Conservation (phyloP, 2,329 filamentous ascomycete species). For the Aphanocladium album region DNA sequence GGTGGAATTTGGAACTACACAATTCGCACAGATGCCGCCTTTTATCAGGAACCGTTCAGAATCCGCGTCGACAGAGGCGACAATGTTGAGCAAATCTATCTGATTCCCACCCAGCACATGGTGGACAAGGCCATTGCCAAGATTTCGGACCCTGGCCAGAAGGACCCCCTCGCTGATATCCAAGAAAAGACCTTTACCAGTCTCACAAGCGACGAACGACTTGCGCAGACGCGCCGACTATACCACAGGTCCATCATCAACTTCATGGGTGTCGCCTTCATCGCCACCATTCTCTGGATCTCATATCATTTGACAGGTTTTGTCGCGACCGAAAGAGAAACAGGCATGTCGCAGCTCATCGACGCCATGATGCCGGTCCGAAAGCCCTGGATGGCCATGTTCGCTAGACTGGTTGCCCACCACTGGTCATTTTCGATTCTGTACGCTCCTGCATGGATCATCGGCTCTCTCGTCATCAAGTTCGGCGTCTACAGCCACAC, state of each 20-base stretch:
- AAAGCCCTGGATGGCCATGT: slow-evolving; percentile 69
- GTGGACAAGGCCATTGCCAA: slow-evolving; percentile 68
- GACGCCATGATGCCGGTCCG: slow-evolving; percentile 86
- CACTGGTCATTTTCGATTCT: slow-evolving; percentile 76
- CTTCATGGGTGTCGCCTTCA: slow-evolving; percentile 72
- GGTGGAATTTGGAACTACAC: slow-evolving; percentile 80
- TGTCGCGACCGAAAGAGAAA: slow-evolving; percentile 78
- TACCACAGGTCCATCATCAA: slow-evolving; percentile 71
- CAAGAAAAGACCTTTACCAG: slow-evolving; percentile 75
- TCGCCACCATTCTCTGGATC: slow-evolving; percentile 74
- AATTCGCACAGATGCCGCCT: slow-evolving; percentile 66
- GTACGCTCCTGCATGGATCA: slow-evolving; percentile 78
- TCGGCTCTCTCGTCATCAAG: slow-evolving; percentile 62
- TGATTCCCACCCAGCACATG: slow-evolving; percentile 72
- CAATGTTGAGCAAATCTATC: slow-evolving; percentile 74
- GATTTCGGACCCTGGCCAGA: slow-evolving; percentile 39
- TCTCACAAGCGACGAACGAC: slow-evolving; percentile 61
- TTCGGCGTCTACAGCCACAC: slow-evolving; percentile 61
- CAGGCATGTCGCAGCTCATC: slow-evolving; percentile 80
- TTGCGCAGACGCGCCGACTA: slow-evolving; percentile 56
- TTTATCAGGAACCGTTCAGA: slow-evolving; percentile 50
- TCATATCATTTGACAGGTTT: slow-evolving; percentile 84
- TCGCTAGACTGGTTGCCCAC: slow-evolving; percentile 70
- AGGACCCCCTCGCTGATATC: slow-evolving; percentile 29
- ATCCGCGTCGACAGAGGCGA: slow-evolving; percentile 59